Base-by-base conservation (phyloP, 1,139 yeast species). In the Spencermartinsiella ligniputridi region DNA sequence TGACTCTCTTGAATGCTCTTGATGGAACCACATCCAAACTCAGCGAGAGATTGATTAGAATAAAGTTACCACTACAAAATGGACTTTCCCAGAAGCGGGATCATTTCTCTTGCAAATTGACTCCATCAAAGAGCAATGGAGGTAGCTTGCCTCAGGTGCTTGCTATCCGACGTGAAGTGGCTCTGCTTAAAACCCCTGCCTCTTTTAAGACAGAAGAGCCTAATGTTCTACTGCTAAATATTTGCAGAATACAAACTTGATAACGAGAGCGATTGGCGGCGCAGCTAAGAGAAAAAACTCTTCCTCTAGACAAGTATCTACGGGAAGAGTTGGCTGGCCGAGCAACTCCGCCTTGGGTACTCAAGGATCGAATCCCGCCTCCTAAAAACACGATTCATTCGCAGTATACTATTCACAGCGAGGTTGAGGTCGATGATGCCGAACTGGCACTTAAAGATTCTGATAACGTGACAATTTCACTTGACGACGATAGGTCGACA, bases 211-310 rank as follows among this genome's bases (percentile, higher is more conserved):
- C 35, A 3, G 39, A 18, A 13, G 44, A 40, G 29, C 29, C 22
- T 3, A 40, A 40, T 20, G 44, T 40, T 2, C 35, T 40, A 15
- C 40, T 40, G 3, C 35, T 40, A 12, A 40, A 40, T 29, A 18
- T 16, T n/a, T 17, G 44, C 44, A 2, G 35, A 35, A 25, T 40
- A 25, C 19, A 40, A 16, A 18, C 22, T 40, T 25, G 29, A 35
- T 17, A 35, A 40, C 17, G 39, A 13, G n/a, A 15, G 25, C 11
- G 17, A 4, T 24, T 29, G 34, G 34, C 6, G 34, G n/a, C 17
- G 8, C 12, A 18, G 36, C 19, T n/a, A n/a, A n/a, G n/a, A n/a
- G 36, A 34, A 20, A 20, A 34, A n/a, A 34, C 16, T 4, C 18
- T 34, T 6, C 36, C 20, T 17, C 13, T 34, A 6, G 36, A 34